Percentiles rank a stretch among this genome's conserved stretches.
phyloP scores from a whole-genome alignment of 768 basidiomycete species.

The Rhodotorula taiwanensis region DNA sequence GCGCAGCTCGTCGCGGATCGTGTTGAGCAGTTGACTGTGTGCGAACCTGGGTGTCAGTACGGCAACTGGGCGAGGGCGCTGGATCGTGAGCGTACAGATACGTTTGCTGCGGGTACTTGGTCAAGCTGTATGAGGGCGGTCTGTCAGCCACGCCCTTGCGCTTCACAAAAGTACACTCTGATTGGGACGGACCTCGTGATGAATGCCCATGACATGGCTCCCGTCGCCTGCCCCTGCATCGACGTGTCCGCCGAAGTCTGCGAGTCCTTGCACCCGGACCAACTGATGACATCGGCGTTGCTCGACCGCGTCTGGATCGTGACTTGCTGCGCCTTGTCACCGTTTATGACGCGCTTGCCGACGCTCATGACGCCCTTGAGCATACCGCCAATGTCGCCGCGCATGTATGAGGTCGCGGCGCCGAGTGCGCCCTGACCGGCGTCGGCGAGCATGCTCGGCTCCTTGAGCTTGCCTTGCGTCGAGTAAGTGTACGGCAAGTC shows the following conservation, averaged over 20 bases:
- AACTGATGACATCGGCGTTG: constrained; percentile 69
- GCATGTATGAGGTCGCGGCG: constrained; percentile 67
- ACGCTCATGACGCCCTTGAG: constrained; percentile 66
- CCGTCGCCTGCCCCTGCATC: constrained; percentile 49
- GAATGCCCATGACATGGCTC: constrained; percentile 49
- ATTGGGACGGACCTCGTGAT: neutral
- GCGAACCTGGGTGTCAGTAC: constrained; percentile 6
- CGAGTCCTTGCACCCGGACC: constrained; percentile 46
- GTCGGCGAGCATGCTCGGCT: constrained; percentile 52
- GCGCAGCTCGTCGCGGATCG: constrained; percentile 46
- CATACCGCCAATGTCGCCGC: constrained; percentile 72
- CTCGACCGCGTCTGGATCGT: constrained; percentile 59
- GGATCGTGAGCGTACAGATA: constrained; percentile 41
- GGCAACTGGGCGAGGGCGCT: too few species aligned
- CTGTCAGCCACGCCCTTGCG: neutral
- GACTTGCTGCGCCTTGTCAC: constrained; percentile 56
- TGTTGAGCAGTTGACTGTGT: constrained; percentile 45
- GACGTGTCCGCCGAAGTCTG: constrained; percentile 49
- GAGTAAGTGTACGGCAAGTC: constrained; percentile 49
- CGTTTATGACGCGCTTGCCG: constrained; percentile 66
- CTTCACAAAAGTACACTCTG: too few species aligned
- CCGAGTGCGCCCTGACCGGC: constrained; percentile 80
- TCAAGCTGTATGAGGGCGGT: constrained; percentile 34
- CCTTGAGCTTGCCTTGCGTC: constrained; percentile 39
- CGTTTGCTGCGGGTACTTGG: constrained; percentile 46